These are phyloP conservation scores for Pichia phayaonensis DNA, from an alignment of 805 yeast species.

Conservation along the genomic window DNA sequence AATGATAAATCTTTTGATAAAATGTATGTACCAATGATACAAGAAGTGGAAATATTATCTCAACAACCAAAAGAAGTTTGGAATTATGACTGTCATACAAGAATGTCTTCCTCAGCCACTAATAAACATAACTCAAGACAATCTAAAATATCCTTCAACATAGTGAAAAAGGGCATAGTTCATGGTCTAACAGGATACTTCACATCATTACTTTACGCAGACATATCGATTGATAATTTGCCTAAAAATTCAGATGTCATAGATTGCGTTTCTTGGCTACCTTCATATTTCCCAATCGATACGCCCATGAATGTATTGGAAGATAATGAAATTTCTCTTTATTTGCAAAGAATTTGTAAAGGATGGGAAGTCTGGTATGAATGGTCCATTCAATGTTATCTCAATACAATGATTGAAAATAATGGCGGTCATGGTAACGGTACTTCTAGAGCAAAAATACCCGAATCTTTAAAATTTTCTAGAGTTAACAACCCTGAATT, in stretches of 20 bases:
- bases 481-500: not conserved
- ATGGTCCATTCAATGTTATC: conserved; percentile 52
- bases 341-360: conserved; percentile 41
- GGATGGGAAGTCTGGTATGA: conserved; percentile 53
- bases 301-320: conserved; percentile 46
- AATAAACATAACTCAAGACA: conserved; percentile 21
- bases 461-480: not conserved
- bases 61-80: conserved; percentile 47
- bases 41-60: conserved; percentile 34
- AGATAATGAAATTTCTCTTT: conserved; percentile 46
- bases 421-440: not conserved
- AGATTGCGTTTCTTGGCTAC: conserved; percentile 52
- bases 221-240: conserved; percentile 43
- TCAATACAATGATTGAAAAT: conserved; percentile 25
- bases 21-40: conserved; percentile 25
- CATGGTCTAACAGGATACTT: conserved; percentile 78
- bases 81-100: conserved; percentile 23
- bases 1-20: conserved; percentile 14
- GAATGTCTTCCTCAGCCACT: not conserved
- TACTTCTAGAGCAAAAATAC: not conserved
- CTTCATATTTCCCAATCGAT: conserved; percentile 53
- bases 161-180: conserved; percentile 43
- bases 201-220: conserved; percentile 58
- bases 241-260: conserved; percentile 24
- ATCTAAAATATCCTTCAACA: conserved; percentile 29